A percentile compares a stretch with the other conserved stretches of the same genome.
phyloP scores from a whole-genome alignment of 768 basidiomycete species.

The Tricholoma terreum region DNA sequence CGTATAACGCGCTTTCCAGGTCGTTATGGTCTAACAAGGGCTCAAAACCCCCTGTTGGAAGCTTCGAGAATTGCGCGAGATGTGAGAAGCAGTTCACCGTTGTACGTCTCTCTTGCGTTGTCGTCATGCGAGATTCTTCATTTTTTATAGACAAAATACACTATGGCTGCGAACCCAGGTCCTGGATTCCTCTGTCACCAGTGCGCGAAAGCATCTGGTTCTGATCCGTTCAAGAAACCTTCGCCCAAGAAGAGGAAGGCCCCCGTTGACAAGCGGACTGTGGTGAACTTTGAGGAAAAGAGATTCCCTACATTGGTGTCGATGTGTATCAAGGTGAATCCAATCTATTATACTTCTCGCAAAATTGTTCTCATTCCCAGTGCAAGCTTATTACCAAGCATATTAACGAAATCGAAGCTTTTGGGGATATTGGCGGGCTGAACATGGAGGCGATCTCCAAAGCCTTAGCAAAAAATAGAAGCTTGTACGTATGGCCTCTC shows the following conservation, averaged over 20 bases:
- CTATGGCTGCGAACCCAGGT: conserved; percentile 64
- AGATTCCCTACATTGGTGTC: conserved; percentile 70
- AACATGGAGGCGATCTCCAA: conserved; percentile 85
- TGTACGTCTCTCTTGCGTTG: conserved; percentile 43
- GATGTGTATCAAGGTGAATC: conserved; percentile 73
- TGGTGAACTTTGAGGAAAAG: conserved; percentile 68
- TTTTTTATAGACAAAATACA: conserved; percentile 73
- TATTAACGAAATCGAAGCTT: conserved; percentile 84
- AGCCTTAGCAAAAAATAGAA: conserved; percentile 76
- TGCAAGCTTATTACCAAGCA: conserved; percentile 74
- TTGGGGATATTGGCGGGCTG: conserved; percentile 83
- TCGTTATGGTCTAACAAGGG: conserved; percentile 33
- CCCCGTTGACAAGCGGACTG: conserved; percentile 61
- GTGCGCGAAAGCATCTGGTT: conserved; percentile 76
- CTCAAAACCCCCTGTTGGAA: conserved; percentile 68
- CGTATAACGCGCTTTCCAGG: conserved; percentile 65
- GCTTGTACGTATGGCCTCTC: conserved; percentile 57
- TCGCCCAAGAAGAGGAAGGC: conserved; percentile 57
- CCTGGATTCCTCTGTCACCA: conserved; percentile 81
- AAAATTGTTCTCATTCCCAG: not conserved
- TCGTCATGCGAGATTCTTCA: not conserved
- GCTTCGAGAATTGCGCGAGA: conserved; percentile 74
- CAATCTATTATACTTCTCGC: not conserved
- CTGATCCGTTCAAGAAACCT: conserved; percentile 85
- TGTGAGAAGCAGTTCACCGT: conserved; percentile 88